A percentile compares a stretch with the other conserved stretches of the same genome.
phyloP scores from a whole-genome alignment of 306 rosid species.

The Styphnolobium japonicum region DNA sequence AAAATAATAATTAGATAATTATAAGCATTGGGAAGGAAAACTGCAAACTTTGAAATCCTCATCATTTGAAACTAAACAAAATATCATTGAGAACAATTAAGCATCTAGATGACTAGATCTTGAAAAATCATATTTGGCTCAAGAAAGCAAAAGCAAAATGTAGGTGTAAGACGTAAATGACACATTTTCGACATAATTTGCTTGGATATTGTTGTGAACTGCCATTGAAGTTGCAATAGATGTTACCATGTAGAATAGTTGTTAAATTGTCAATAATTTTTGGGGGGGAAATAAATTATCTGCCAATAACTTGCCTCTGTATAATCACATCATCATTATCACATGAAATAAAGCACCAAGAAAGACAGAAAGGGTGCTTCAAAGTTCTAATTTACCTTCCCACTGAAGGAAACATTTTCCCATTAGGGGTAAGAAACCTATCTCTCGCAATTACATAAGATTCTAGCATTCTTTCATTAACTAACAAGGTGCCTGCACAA shows the following conservation, averaged over 20 bases:
- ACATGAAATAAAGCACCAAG: slow-evolving; percentile 9
- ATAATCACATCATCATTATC: not conserved
- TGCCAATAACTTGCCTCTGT: not conserved
- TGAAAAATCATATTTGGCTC: slow-evolving; percentile 6
- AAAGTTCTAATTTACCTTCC: slow-evolving; percentile 65
- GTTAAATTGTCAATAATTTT: not conserved
- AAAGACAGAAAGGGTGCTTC: not conserved
- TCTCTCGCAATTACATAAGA: slow-evolving; percentile 96
- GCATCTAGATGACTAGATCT: not conserved
- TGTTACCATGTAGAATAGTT: not conserved
- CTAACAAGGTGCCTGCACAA: slow-evolving; percentile 72
- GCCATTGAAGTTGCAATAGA: slow-evolving; percentile 2
- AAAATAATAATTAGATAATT: slow-evolving; percentile 14
- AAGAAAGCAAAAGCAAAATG: not conserved
- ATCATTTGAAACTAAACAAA: not conserved
- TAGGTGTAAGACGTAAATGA: not conserved
- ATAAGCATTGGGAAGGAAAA: not conserved
- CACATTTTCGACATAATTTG: not conserved
- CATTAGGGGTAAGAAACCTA: slow-evolving; percentile 77
- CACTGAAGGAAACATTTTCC: slow-evolving; percentile 85
- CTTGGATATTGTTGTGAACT: not conserved
- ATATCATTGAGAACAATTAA: slow-evolving; percentile 5
- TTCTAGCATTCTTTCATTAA: slow-evolving; percentile 96
- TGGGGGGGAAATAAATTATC: not conserved
- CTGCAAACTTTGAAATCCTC: slow-evolving; percentile 1